Conservation (phyloP, 208 protist species). For the Herpetomonas samuelpessoai region DNA sequence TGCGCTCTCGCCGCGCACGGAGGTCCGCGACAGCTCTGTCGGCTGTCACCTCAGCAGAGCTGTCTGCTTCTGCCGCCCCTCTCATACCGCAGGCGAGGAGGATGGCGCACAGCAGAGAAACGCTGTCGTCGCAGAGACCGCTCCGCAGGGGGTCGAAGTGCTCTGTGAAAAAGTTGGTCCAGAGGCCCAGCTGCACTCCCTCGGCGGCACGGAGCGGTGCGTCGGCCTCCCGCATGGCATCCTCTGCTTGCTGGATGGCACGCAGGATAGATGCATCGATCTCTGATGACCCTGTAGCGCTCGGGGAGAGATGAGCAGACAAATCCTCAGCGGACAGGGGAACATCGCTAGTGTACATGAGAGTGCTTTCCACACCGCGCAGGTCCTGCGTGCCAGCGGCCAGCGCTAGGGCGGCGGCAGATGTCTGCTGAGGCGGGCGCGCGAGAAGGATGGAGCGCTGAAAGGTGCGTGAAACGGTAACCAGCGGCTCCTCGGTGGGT, state of each 20-base stretch:
- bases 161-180: constrained; percentile 31
- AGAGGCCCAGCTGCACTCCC: constrained; percentile 29
- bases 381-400: constrained; percentile 7
- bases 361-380: background rate
- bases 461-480: background rate
- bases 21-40: constrained; percentile 19
- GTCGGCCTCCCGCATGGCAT: background rate
- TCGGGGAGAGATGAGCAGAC: too few relatives aligned
- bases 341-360: background rate
- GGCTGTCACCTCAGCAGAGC: constrained; percentile 23
- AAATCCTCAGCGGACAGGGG: too few relatives aligned
- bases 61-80: constrained; percentile 18
- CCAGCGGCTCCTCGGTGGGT: background rate
- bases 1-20: constrained; percentile 1
- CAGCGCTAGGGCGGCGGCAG: too few relatives aligned
- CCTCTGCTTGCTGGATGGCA: background rate
- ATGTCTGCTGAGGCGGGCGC: too few relatives aligned
- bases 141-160: constrained; percentile 37
- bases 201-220: constrained; percentile 3
- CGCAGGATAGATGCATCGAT: background rate
- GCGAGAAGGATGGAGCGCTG: background rate
- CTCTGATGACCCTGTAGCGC: too few relatives aligned
- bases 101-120: constrained; percentile 32
- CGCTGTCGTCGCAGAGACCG: constrained; percentile 32
- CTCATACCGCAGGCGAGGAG: constrained; percentile 37